phyloP scores from a whole-genome alignment of 495 filamentous ascomycete species.

The Penicillium riverlandense region DNA sequence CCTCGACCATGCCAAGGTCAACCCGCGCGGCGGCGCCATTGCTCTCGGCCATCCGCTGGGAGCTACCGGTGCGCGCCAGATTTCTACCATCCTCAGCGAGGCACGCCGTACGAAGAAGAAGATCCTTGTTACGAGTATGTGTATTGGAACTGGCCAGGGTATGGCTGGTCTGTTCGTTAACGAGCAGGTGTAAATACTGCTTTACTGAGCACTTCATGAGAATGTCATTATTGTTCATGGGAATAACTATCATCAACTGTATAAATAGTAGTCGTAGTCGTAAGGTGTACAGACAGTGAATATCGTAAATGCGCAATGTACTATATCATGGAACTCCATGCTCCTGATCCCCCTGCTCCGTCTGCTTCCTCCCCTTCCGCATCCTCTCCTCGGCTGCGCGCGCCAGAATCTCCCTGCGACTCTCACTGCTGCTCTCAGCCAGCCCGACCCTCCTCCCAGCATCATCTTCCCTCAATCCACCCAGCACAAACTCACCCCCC shows the following conservation, averaged over 20 bases:
- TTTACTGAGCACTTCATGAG: too few relatives aligned
- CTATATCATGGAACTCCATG: conserved; percentile 12
- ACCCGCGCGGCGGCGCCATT: conserved; percentile 75
- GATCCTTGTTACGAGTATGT: conserved; percentile 81
- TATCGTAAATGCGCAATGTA: neutral
- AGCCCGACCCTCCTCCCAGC: conserved; percentile 10
- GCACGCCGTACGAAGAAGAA: conserved; percentile 71
- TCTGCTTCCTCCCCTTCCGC: conserved; percentile 44
- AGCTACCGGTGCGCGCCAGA: conserved; percentile 71
- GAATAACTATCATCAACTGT: neutral
- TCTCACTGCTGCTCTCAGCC: conserved; percentile 25
- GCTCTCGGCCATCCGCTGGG: conserved; percentile 81
- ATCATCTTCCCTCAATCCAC: conserved; percentile 38
- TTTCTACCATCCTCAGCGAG: conserved; percentile 79
- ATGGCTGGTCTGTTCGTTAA: conserved; percentile 86
- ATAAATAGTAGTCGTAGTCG: neutral
- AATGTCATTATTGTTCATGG: too few relatives aligned
- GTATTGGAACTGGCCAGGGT: conserved; percentile 75
- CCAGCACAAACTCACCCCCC: conserved; percentile 81
- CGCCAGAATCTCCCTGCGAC: conserved; percentile 65
- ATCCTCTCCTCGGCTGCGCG: conserved; percentile 68
- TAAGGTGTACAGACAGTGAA: neutral
- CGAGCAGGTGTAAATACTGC: conserved; percentile 47
- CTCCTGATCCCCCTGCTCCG: conserved; percentile 10
- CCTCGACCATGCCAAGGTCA: conserved; percentile 79